phyloP scores from a whole-genome alignment of 1,284 basidiomycete species.

The Phlebopus sp. region DNA sequence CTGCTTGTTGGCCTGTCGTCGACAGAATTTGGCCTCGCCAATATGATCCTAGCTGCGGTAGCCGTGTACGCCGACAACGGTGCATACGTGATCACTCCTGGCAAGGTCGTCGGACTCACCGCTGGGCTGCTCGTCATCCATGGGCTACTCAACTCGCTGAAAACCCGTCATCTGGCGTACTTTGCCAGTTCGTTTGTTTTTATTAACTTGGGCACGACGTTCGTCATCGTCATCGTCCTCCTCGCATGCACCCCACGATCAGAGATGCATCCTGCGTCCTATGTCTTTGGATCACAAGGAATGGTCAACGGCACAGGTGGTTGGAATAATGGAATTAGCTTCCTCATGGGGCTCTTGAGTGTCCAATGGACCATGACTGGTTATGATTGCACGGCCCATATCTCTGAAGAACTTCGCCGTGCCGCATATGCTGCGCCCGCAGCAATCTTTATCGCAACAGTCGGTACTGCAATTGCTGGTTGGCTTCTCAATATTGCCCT shows the following conservation, averaged over 20 bases:
- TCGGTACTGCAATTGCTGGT: constrained; percentile 80
- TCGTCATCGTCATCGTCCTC: constrained; percentile 80
- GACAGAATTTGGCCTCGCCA: constrained; percentile 85
- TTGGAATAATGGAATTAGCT: constrained; percentile 77
- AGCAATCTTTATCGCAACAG: constrained; percentile 87
- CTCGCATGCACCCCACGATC: constrained; percentile 73
- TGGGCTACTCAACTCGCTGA: constrained; percentile 77
- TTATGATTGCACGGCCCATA: constrained; percentile 83
- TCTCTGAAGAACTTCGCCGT: constrained; percentile 86
- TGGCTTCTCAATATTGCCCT: constrained; percentile 84
- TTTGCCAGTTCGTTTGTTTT: constrained; percentile 85
- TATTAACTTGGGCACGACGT: constrained; percentile 78
- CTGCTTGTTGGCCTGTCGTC: constrained; percentile 83
- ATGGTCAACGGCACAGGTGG: constrained; percentile 77
- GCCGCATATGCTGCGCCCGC: constrained; percentile 82
- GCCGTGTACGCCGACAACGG: constrained; percentile 14
- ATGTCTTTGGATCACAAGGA: constrained; percentile 76
- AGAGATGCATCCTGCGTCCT: constrained; percentile 78
- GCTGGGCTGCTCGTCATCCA: constrained; percentile 71
- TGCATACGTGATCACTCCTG: constrained; percentile 30
- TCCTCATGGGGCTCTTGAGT: constrained; percentile 84
- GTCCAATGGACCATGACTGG: constrained; percentile 92
- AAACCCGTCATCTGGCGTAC: constrained; percentile 75
- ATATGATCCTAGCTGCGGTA: constrained; percentile 86
- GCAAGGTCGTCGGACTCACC: constrained; percentile 76